phyloP scores from a whole-genome alignment of 2,329 filamentous ascomycete genomes.

The Fusarium sp. region DNA sequence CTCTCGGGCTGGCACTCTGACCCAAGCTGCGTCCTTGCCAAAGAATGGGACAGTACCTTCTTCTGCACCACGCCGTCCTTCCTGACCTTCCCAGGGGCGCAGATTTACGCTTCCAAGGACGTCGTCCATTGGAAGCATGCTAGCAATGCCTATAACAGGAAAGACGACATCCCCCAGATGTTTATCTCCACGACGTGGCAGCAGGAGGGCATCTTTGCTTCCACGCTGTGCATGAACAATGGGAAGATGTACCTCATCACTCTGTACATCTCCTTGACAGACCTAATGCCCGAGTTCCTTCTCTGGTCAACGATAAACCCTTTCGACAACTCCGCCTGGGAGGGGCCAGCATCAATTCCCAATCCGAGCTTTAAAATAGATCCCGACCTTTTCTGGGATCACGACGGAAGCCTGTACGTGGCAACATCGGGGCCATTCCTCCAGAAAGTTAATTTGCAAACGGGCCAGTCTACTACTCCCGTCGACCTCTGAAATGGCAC shows the following conservation, averaged over 20 bases:
- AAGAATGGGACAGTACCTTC: conserved; percentile 55
- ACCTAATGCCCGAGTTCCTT: conserved; percentile 50
- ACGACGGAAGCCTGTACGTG: conserved; percentile 48
- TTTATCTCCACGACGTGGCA: conserved; percentile 44
- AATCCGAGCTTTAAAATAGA: conserved; percentile 46
- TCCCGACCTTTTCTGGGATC: conserved; percentile 15
- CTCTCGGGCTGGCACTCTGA: conserved; percentile 63
- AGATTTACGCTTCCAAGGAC: conserved; percentile 63
- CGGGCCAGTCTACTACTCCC: not conserved
- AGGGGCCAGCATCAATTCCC: conserved; percentile 46
- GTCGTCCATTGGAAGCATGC: conserved; percentile 60
- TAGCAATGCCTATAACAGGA: conserved; percentile 53
- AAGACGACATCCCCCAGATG: conserved; percentile 53
- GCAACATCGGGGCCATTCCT: conserved; percentile 38
- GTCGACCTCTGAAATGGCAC: conserved; percentile 57
- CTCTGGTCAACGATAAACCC: conserved; percentile 56
- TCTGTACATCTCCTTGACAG: conserved; percentile 47
- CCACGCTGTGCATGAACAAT: conserved; percentile 56
- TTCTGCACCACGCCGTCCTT: conserved; percentile 65
- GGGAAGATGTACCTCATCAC: conserved; percentile 58
- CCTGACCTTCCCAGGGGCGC: conserved; percentile 61
- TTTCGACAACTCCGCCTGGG: conserved; percentile 53
- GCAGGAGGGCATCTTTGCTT: conserved; percentile 58
- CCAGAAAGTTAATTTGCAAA: not conserved
- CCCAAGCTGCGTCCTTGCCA: conserved; percentile 55